Conservation (phyloP, 495 filamentous ascomycete genomes). For the Xylaria longipes region DNA sequence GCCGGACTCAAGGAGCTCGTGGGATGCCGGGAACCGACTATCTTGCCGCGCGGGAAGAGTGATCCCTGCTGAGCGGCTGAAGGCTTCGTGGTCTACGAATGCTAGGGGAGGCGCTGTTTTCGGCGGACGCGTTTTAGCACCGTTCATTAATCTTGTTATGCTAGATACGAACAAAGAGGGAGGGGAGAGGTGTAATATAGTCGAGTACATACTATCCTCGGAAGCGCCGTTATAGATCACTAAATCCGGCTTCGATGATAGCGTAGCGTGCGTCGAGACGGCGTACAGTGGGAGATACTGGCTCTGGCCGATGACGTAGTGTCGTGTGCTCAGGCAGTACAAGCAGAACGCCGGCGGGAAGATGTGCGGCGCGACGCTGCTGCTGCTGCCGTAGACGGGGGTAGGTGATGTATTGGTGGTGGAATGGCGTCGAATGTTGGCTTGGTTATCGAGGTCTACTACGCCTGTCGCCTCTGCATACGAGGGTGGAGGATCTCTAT, state of each 20-base stretch:
- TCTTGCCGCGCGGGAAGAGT: constrained; percentile 26
- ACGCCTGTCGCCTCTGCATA: constrained; percentile 23
- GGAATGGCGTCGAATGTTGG: neutral
- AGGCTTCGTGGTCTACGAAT: constrained; percentile 13
- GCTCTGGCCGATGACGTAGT: constrained; percentile 35
- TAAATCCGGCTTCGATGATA: constrained; percentile 28
- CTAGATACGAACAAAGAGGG: neutral
- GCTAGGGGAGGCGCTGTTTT: constrained; percentile 30
- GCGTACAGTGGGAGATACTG: constrained; percentile 34
- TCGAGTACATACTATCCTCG: constrained; percentile 3
- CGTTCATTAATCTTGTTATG: neutral
- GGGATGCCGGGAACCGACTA: constrained; percentile 1
- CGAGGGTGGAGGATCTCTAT: constrained; percentile 16
- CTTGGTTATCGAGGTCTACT: neutral
- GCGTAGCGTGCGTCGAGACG: constrained; percentile 25
- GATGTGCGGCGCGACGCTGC: constrained; percentile 19
- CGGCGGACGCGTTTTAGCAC: too few relatives aligned
- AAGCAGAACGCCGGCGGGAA: constrained; percentile 40
- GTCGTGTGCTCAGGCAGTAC: constrained; percentile 25
- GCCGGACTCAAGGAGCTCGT: constrained; percentile 21
- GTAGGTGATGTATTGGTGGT: neutral
- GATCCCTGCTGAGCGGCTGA: constrained; percentile 13
- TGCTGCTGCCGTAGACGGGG: neutral
- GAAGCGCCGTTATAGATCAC: constrained; percentile 35
- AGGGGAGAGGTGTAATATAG: neutral